Conservation (phyloP, 768 basidiomycete species). For the Auricularia sp. region DNA sequence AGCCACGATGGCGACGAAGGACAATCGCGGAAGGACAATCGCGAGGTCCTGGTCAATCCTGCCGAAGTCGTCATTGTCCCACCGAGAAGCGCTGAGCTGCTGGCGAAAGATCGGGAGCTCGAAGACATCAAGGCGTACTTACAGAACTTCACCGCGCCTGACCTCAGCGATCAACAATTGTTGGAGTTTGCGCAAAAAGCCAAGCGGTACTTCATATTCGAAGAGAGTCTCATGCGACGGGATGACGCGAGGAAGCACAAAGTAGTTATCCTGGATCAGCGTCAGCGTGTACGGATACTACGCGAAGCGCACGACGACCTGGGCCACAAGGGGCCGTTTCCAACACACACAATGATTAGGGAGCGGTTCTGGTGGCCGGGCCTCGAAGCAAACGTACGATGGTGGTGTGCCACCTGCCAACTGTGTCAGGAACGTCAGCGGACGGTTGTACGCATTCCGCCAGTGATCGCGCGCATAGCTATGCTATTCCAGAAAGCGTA, state of each 20-base stretch:
- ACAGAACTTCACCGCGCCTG: constrained; percentile 4
- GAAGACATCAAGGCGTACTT: constrained; percentile 12
- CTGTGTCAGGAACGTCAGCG: constrained; percentile 21
- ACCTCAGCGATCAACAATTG: constrained; percentile 2
- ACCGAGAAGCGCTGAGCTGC: background rate
- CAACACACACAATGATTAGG: constrained; percentile 2
- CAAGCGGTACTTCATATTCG: constrained; percentile 3
- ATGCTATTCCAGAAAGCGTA: constrained; percentile 15
- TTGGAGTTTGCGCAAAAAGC: background rate
- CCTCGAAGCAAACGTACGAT: constrained; percentile 18
- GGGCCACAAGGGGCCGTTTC: constrained; percentile 2
- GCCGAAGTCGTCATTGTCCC: background rate
- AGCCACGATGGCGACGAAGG: background rate
- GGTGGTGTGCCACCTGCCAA: constrained; percentile 24
- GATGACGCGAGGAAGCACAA: constrained; percentile 9
- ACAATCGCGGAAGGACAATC: too few relatives aligned
- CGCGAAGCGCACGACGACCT: constrained; percentile 1
- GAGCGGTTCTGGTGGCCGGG: constrained; percentile 23
- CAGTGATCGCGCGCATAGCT: constrained; percentile 14
- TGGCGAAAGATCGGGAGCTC: background rate
- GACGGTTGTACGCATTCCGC: constrained; percentile 13
- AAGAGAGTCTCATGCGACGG: constrained; percentile 10
- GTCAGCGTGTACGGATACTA: constrained; percentile 4
- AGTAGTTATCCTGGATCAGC: constrained; percentile 8
- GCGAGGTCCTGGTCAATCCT: background rate